phyloP scores from a whole-genome alignment of 108 stramenopile genomes.

The Phaeodactylum tricornutum region DNA sequence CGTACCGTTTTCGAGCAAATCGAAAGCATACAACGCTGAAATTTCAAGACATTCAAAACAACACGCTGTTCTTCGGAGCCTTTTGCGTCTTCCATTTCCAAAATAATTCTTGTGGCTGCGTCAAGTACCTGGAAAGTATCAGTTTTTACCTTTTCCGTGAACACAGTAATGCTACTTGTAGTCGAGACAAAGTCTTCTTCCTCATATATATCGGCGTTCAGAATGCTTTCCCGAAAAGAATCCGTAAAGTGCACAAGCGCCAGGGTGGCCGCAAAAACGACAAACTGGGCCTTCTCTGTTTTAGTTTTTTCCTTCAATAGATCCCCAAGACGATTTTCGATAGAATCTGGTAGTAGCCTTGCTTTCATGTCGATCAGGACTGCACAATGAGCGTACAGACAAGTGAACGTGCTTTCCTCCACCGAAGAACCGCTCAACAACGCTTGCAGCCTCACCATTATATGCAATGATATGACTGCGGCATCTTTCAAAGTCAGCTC shows the following conservation, averaged over 20 bases:
- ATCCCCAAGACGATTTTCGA: background rate
- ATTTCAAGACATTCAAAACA: too few species aligned
- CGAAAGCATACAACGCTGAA: too few species aligned
- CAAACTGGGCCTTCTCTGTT: slow-evolving; percentile 4
- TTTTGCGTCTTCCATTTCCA: too few species aligned
- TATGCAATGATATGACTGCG: slow-evolving; percentile 23
- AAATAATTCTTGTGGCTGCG: too few species aligned
- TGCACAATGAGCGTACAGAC: slow-evolving; percentile 64
- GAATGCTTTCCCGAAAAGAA: slow-evolving; percentile 44
- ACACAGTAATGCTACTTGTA: slow-evolving; percentile 21
- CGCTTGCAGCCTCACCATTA: slow-evolving; percentile 34
- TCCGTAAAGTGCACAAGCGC: slow-evolving; percentile 58
- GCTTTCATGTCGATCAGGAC: slow-evolving; percentile 59
- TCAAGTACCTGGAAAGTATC: too few species aligned
- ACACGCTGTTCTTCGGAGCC: too few species aligned
- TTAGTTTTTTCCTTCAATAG: background rate
- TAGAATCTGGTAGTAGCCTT: slow-evolving; percentile 12
- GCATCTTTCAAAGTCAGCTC: slow-evolving; percentile 35
- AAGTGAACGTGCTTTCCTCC: slow-evolving; percentile 78
- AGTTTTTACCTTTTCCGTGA: too few species aligned
- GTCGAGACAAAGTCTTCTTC: slow-evolving; percentile 84
- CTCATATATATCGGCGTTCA: slow-evolving; percentile 89
- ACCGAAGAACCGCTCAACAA: slow-evolving; percentile 67
- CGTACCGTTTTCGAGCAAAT: too few species aligned
- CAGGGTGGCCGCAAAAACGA: slow-evolving; percentile 49